Percentiles rank a stretch among this genome's conserved stretches.
Evolutionary conservation across 495 filamentous ascomycete genomes (phyloP).

Genomic region (Aspergillus taichungensis): DNA sequence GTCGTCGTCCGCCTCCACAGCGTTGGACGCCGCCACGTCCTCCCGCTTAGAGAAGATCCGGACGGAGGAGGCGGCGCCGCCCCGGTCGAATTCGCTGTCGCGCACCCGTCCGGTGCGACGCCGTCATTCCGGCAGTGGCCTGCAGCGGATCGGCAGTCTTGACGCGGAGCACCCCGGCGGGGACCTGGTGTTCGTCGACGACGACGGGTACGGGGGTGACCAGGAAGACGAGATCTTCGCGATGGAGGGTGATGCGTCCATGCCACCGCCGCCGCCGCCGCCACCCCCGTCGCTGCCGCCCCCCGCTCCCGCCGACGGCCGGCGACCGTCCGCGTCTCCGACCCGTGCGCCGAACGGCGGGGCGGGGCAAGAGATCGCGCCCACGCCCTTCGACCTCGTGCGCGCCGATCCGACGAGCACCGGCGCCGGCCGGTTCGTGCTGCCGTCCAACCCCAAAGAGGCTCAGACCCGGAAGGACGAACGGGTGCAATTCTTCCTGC

Average conservation of each 20-base stretch:
- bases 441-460: constrained; percentile 67
- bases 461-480: constrained; percentile 61
- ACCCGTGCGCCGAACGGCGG: too few relatives aligned
- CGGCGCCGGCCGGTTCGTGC: constrained; percentile 4
- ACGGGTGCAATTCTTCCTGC: constrained; percentile 82
- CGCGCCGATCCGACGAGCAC: too few relatives aligned
- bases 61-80: constrained; percentile 18
- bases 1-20: constrained; percentile 38
- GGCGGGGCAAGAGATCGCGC: too few relatives aligned
- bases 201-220: constrained; percentile 76
- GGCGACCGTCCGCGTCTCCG: too few relatives aligned
- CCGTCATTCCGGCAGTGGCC: constrained; percentile 72
- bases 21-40: constrained; percentile 27
- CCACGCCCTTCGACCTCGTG: too few relatives aligned
- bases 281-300: too few relatives aligned
- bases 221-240: constrained; percentile 65
- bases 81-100: constrained; percentile 26
- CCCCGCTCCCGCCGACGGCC: too few relatives aligned
- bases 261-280: constrained; percentile 7
- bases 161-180: constrained; percentile 48
- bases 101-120: constrained; percentile 33
- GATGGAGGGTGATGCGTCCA: constrained; percentile 52
- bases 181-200: constrained; percentile 76
- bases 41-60: constrained; percentile 23
- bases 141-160: constrained; percentile 60